Evolutionary conservation across 2,329 filamentous ascomycete species (phyloP).

Genomic region (Epichloe sylvatica): DNA sequence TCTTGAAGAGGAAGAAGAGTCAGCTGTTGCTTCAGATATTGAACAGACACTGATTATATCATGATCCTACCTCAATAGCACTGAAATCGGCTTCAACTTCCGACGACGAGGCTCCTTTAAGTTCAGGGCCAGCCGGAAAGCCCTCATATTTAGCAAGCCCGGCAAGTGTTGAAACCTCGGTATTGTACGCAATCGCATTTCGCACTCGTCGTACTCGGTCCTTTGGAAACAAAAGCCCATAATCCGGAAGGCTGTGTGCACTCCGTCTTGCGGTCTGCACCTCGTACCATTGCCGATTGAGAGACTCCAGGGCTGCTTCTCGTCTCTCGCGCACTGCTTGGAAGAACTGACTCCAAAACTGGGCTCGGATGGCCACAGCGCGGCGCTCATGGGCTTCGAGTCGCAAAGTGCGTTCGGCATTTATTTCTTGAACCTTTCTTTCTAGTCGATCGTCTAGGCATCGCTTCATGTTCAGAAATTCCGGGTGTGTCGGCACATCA

Average conservation of each 20-base stretch:
- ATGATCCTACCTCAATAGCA: slow-evolving; percentile 58
- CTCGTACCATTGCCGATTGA: slow-evolving; percentile 84
- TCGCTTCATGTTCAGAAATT: slow-evolving; percentile 80
- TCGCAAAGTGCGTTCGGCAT: slow-evolving; percentile 60
- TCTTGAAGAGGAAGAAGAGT: slow-evolving; percentile 15
- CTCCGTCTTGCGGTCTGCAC: slow-evolving; percentile 80
- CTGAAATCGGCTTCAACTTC: slow-evolving; percentile 80
- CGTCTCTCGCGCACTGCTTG: slow-evolving; percentile 73
- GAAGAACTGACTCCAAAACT: slow-evolving; percentile 82
- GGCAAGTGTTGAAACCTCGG: slow-evolving; percentile 80
- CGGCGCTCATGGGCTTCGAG: slow-evolving; percentile 58
- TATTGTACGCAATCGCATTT: slow-evolving; percentile 85
- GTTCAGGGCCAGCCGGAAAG: slow-evolving; percentile 85
- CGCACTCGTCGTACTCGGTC: slow-evolving; percentile 63
- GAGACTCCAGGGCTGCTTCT: slow-evolving; percentile 62
- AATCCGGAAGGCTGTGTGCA: slow-evolving; percentile 68
- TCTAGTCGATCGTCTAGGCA: slow-evolving; percentile 72
- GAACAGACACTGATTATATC: background rate
- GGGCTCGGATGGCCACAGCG: slow-evolving; percentile 67
- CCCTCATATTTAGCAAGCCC: slow-evolving; percentile 90
- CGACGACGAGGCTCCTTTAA: slow-evolving; percentile 54
- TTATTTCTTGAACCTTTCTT: slow-evolving; percentile 64
- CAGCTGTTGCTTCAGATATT: slow-evolving; percentile 5
- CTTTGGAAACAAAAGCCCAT: slow-evolving; percentile 66
- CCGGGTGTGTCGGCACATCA: slow-evolving; percentile 64